Evolutionary conservation across 176 grass and related monocot species (phyloP).

Genomic region (Metroxylon sagu): DNA sequence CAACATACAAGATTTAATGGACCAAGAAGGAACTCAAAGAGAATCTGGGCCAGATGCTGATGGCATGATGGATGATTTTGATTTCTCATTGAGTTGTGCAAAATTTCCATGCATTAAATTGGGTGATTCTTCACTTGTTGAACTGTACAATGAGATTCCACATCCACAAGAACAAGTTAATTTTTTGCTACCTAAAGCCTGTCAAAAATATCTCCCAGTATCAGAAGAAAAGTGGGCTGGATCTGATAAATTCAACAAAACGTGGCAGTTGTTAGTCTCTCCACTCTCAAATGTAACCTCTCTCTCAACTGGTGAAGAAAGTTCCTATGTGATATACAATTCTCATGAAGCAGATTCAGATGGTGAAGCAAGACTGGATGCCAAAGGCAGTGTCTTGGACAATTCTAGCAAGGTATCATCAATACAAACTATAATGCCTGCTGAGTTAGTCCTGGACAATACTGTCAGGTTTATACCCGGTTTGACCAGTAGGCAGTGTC

Average conservation of each 20-base stretch:
- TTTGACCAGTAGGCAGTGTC: conserved; percentile 43
- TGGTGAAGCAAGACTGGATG: conserved; percentile 14
- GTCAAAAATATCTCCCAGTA: conserved; percentile 26
- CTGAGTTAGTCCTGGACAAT: conserved; percentile 51
- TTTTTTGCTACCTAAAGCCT: conserved; percentile 30
- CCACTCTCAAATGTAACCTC: conserved; percentile 20
- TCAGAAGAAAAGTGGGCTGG: conserved; percentile 41
- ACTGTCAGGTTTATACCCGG: conserved; percentile 46
- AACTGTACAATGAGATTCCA: conserved; percentile 60
- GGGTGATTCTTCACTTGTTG: conserved; percentile 57
- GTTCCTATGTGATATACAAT: conserved; percentile 1
- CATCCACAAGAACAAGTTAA: conserved; percentile 23
- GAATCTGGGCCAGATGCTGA: conserved; percentile 30
- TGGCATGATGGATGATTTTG: conserved; percentile 53
- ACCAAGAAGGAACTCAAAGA: conserved; percentile 41
- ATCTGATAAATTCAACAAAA: conserved; percentile 26
- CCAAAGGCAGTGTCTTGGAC: background rate
- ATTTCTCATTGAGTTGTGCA: conserved; percentile 37
- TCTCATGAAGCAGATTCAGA: conserved; percentile 31
- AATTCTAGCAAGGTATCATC: background rate
- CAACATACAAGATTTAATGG: conserved; percentile 46
- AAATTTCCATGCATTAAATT: conserved; percentile 84
- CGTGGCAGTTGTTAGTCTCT: conserved; percentile 21
- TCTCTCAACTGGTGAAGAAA: conserved; percentile 27
- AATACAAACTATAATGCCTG: conserved; percentile 20